These are phyloP conservation scores for Euphorbia celastroides DNA, from an alignment of 441 rosid genomes.

Conservation along the genomic window DNA sequence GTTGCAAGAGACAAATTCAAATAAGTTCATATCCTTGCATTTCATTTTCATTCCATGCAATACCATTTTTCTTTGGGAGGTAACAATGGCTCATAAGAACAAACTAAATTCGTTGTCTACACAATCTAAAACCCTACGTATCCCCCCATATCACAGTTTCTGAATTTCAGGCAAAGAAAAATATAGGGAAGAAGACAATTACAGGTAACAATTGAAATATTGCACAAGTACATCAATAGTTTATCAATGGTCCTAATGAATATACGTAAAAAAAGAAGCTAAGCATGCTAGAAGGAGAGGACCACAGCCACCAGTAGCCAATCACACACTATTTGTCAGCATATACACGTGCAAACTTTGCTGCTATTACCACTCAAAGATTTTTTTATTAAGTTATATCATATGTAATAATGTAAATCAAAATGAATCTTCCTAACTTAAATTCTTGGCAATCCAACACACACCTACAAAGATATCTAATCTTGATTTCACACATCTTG, in stretches of 20 bases:
- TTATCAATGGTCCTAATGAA: background rate
- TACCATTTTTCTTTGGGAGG: too few species aligned
- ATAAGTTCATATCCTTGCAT: too few species aligned
- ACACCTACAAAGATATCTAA: background rate
- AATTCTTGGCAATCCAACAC: background rate
- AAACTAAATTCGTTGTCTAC: too few species aligned
- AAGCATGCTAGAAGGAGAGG: background rate
- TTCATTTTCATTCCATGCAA: too few species aligned
- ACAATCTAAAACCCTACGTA: too few species aligned
- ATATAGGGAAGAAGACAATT: background rate
- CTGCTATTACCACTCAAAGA: background rate
- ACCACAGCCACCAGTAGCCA: background rate
- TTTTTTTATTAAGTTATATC: too few species aligned
- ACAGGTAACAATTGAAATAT: slow-evolving; percentile 7
- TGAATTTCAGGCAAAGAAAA: slow-evolving; percentile 6
- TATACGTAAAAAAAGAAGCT: background rate
- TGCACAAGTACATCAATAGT: slow-evolving; percentile 9
- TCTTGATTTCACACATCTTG: slow-evolving; percentile 1
- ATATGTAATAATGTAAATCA: background rate
- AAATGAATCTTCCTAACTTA: background rate
- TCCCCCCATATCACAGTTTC: background rate
- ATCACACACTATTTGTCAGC: background rate
- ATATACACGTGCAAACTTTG: slow-evolving; percentile 2
- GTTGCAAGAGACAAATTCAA: too few species aligned
- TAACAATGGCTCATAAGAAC: too few species aligned